phyloP scores from a whole-genome alignment of 768 basidiomycete species.

The Leccinum disarticulatum region DNA sequence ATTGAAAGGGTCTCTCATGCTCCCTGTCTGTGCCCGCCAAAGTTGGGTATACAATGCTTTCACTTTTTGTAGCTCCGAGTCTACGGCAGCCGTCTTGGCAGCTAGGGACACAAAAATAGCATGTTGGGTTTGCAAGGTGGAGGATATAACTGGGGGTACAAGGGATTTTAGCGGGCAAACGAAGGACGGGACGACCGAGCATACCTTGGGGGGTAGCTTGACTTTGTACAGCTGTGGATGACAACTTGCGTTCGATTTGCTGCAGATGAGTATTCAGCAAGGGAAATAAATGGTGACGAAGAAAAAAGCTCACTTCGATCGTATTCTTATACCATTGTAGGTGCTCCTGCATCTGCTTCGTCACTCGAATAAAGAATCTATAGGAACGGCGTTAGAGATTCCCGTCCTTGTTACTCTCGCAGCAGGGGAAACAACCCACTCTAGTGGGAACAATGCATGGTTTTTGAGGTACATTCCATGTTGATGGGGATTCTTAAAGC shows the following conservation, averaged over 20 bases:
- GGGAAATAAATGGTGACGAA: not conserved
- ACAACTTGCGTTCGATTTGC: conserved; percentile 77
- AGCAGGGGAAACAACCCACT: conserved; percentile 45
- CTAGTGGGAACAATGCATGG: conserved; percentile 78
- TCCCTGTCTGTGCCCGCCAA: conserved; percentile 79
- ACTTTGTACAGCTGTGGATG: conserved; percentile 59
- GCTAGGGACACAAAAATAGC: conserved; percentile 75
- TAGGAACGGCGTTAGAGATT: not conserved
- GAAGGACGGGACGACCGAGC: conserved; percentile 2
- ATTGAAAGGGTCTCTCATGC: conserved; percentile 81
- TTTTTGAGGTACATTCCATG: conserved; percentile 71
- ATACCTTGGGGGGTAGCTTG: conserved; percentile 77
- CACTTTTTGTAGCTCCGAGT: conserved; percentile 74
- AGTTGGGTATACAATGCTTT: conserved; percentile 73
- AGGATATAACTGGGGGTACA: conserved; percentile 53
- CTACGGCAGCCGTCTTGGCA: conserved; percentile 69
- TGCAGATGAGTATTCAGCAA: conserved; percentile 7
- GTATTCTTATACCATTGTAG: conserved; percentile 78
- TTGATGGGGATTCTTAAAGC: conserved; percentile 73
- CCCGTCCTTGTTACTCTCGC: not conserved
- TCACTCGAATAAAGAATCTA: conserved; percentile 73
- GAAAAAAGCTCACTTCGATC: conserved; percentile 56
- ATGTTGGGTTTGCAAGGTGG: conserved; percentile 80
- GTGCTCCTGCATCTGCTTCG: conserved; percentile 68
- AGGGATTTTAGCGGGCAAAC: not conserved